These are phyloP conservation scores for Mycena galopus DNA, from an alignment of 768 basidiomycete species.

Conservation along the genomic window DNA sequence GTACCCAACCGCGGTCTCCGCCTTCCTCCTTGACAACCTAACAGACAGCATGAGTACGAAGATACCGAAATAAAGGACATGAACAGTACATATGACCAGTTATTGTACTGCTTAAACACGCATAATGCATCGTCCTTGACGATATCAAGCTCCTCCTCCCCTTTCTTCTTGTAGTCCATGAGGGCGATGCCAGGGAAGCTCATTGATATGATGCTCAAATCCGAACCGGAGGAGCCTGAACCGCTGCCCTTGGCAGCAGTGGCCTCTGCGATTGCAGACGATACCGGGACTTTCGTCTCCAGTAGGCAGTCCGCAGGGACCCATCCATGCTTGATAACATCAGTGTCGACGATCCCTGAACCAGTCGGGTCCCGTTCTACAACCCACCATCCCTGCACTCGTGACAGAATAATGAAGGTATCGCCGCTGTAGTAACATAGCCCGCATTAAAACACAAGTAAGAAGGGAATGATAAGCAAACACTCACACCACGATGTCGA, in stretches of 20 bases:
- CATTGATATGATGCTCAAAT: constrained; percentile 90
- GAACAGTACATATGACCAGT: constrained; percentile 90
- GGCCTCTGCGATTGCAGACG: constrained; percentile 87
- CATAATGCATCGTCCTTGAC: constrained; percentile 89
- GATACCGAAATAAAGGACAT: constrained; percentile 15
- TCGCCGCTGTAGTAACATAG: constrained; percentile 77
- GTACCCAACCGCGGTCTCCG: constrained; percentile 97
- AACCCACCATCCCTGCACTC: constrained; percentile 99
- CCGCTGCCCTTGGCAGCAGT: constrained; percentile 63
- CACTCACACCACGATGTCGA: constrained; percentile 94
- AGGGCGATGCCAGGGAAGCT: constrained; percentile 96
- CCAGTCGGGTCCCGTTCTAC: constrained; percentile 95
- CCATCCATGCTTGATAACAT: constrained; percentile 91
- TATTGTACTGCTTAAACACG: constrained; percentile 98
- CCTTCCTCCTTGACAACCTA: constrained; percentile 94
- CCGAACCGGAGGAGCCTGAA: constrained; percentile 46
- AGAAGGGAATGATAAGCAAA: constrained; percentile 16
- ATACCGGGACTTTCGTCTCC: constrained; percentile 92
- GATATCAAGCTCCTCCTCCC: constrained; percentile 91
- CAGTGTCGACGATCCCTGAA: constrained; percentile 81
- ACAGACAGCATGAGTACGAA: constrained; percentile 25
- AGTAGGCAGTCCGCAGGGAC: constrained; percentile 97
- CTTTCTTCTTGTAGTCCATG: constrained; percentile 97
- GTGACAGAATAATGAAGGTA: constrained; percentile 92
- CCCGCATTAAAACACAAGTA: constrained; percentile 9